Base-by-base conservation (phyloP, 768 basidiomycete genomes). In the Flagelloscypha sp. region DNA sequence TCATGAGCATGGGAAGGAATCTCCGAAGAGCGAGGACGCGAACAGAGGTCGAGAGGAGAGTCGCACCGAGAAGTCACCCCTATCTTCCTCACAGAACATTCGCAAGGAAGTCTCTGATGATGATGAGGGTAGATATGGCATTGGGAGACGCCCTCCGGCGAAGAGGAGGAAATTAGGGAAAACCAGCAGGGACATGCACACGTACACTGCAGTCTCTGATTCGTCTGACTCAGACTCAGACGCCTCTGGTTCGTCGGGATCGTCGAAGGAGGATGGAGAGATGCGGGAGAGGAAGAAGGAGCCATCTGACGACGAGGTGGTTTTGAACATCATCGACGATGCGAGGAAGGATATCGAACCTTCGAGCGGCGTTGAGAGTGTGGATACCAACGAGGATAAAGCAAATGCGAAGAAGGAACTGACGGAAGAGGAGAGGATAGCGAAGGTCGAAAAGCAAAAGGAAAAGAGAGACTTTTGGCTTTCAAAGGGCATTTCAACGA, bases 241-340 rank as follows among this genome's bases (percentile, higher is more conserved):
- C n/a, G n/a, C n/a, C n/a, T n/a, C n/a, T n/a, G n/a, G n/a, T n/a
- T n/a, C n/a, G n/a, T n/a, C 43, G 48, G 40, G 8, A 57, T 58
- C 7, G 49, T 49, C 36, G 38, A 36, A 18, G 38, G 45, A 24
- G 50, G 49, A 41, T 57, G 56, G 29, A 7, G 44, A 34, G 40
- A 55, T 57, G 39, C 56, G 52, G 16, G 48, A 47, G 25, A 46
- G 43, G 20, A 50, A 44, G 7, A 56, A 48, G 15, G 42, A 39
- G 17, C 38, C 44, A 27, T 40, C 45, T 33, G 57, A 59, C 37
- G 61, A 66, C 50, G 43, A 65, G 43, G 61, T 68, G 2, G 63
- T 70, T 6, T 78, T 70, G 52, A 73, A 70, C 36, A 66, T 68
- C 2, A 69, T 72, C 33, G 68, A 66, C n/a, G 61, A 62, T 19